phyloP scores from a whole-genome alignment of 345 rosid genomes.

The rapeseed (Brassica napus) region Da-Ae NC_063440.1:7175001-7175500 shows the following conservation, averaged over 20 bases:
- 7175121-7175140: too few species aligned
- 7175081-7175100: too few species aligned
- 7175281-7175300: not conserved
- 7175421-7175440: not conserved
- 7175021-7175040: too few species aligned
- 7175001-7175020: too few species aligned
- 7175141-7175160: too few species aligned
- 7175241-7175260: not conserved
- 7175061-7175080: too few species aligned
- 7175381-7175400: not conserved
- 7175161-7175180: too few species aligned
- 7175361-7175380: not conserved
- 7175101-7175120: too few species aligned
- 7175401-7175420: not conserved
- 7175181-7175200: too few species aligned
- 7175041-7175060: too few species aligned
- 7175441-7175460: not conserved
- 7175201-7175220: not conserved
- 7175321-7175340: not conserved
- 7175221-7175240: not conserved
- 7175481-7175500: constrained; percentile 1
- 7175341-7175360: not conserved
- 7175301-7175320: not conserved
- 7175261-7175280: not conserved
- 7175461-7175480: not conserved